Evolutionary conservation across 352 stramenopile species (phyloP), one percentile per base, ranked within the genome.

Genomic region (Phytophthora tubulina): DNA sequence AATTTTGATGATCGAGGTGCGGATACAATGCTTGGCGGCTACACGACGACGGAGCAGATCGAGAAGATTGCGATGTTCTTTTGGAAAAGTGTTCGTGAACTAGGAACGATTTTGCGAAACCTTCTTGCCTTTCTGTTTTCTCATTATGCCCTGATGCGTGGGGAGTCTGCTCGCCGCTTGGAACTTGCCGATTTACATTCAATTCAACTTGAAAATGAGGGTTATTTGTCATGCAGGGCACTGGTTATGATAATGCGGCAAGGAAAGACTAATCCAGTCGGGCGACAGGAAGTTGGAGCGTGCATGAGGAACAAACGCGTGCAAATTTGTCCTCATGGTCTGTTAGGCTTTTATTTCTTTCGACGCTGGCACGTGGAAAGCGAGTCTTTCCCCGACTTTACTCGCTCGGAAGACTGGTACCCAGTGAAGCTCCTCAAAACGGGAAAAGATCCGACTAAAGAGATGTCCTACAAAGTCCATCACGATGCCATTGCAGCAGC

Each of bases 241-340:
- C 3, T 66, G 38, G 9, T 66, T 13, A 61, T 66, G 46, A 27
- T 72, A 13, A 66, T 72, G 35, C 17, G 38, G 15, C 46, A 72
- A 30, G 64, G 48, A 4, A 72, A 72, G 61, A 72, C 64, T 8
- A 72, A 62, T 49, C 55, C 62, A 32, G 27, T 72, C 13, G 46
- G 46, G 3, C 11, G 38, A 1, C 44, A 55, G 31, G 49, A 72
- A 35, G 31, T 66, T n/a, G 64, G 46, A 10, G 31, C 45, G 8
- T 66, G 44, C 21, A 57, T 72, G 9, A 27, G 49, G 0, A 51
- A 66, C 42, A 66, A 56, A 10, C 15, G 51, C 14, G 61, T 55
- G 15, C 14, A 54, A 14, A 56, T 69, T 33, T 60, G 53, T 21
- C 63, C 52, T 4, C 63, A 41, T 44, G 38, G 38, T n/a, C 5